phyloP scores from a whole-genome alignment of 345 rosid genomes.

The Hibiscus mutabilis region DNA sequence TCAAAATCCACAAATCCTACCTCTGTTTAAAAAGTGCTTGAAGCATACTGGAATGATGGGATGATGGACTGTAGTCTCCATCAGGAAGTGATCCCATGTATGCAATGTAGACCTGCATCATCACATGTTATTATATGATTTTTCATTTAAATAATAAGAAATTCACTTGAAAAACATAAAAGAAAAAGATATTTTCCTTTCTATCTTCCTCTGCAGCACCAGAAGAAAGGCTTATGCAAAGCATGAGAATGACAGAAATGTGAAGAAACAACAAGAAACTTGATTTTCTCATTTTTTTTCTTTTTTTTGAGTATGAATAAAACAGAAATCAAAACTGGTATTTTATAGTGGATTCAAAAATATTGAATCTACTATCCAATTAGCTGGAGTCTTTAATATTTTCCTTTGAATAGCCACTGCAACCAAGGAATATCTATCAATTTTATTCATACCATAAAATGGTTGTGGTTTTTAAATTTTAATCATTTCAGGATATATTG shows the following conservation, averaged over 20 bases:
- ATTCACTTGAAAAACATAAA: too few relatives aligned
- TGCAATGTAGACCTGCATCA: constrained; percentile 29
- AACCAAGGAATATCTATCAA: background rate
- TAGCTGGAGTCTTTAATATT: background rate
- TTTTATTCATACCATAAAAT: background rate
- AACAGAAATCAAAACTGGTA: background rate
- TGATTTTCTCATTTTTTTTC: background rate
- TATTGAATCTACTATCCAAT: background rate
- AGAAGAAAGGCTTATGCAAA: background rate
- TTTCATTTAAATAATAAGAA: too few relatives aligned
- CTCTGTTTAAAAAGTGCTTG: too few relatives aligned
- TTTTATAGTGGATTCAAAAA: background rate
- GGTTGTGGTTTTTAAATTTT: background rate
- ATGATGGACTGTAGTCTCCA: constrained; percentile 17
- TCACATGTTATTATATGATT: too few relatives aligned
- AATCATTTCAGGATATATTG: background rate
- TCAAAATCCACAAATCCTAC: background rate
- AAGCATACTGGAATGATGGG: constrained; percentile 11
- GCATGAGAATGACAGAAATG: background rate
- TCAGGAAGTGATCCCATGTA: constrained; percentile 40
- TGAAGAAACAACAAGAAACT: background rate
- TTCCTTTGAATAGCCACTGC: background rate
- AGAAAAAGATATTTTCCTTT: too few relatives aligned
- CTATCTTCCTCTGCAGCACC: too few relatives aligned
- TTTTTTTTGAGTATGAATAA: background rate